Percentiles rank a stretch among this genome's conserved stretches.
Conservation (phyloP, 2,329 filamentous ascomycete species). For the Sporothrix mexicana region DNA sequence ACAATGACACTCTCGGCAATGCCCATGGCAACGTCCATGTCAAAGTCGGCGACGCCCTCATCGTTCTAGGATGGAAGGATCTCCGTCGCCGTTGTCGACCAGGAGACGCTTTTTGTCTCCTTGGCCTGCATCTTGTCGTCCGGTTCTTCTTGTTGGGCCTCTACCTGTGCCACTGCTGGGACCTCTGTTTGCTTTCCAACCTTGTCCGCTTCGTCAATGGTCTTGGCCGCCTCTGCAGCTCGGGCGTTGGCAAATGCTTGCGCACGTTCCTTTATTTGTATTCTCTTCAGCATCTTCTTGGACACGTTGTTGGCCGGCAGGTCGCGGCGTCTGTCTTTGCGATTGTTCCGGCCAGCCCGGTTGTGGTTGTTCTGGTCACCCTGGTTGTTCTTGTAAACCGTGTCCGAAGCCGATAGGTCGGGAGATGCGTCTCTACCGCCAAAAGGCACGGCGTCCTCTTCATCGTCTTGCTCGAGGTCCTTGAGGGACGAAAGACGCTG, state of each 20-base stretch:
- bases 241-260: background rate
- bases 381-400: background rate
- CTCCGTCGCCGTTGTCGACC: conserved; percentile 6
- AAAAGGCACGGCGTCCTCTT: too few species aligned
- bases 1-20: background rate
- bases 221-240: background rate
- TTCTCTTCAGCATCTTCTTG: background rate
- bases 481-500: too few species aligned
- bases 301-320: background rate
- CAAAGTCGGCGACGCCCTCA: background rate
- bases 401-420: background rate
- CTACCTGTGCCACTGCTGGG: too few species aligned
- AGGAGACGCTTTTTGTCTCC: background rate
- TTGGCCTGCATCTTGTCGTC: background rate
- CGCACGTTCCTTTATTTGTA: background rate
- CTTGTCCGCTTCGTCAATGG: background rate
- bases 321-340: background rate
- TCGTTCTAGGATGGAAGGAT: background rate
- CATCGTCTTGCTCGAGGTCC: too few species aligned
- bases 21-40: background rate
- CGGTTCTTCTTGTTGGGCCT: too few species aligned
- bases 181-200: too few species aligned
- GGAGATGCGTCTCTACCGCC: background rate
- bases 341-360: background rate
- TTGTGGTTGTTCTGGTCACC: background rate